Evolutionary conservation across 129 eudicot genomes (phyloP), one percentile per base, ranked within the genome.

Genomic region (Silybum marianum): DNA sequence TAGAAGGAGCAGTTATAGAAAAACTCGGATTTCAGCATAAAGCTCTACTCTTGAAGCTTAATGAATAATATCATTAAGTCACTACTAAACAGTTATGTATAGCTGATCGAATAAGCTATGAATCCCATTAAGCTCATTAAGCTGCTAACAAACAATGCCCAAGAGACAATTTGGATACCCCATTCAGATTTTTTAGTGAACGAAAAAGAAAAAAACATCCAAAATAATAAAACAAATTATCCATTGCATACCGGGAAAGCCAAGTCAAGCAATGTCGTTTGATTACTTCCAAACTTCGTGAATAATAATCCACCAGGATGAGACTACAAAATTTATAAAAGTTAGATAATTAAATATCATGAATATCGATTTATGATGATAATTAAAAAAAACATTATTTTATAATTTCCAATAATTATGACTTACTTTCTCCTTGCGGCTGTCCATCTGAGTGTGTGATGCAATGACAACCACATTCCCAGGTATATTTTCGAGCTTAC

Each of bases 231-330:
- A 1, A 39, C 16, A 44, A 44, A 44, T 11, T 23, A 62, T 34
- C 9, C 0, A 25, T 24, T 60, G 42, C 91, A 74, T 95, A 95
- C 97, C 91, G 91, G 94, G 79, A 92, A 95, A 75, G 96, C 92
- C 66, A 94, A 88, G 81, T 95, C 97, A 34, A 90, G 92, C 48
- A 92, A 83, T 38, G 96, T 89, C 9, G 98, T 90, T 44, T 87
- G 98, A 79, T 85, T 92, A 90, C 97, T 85, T 44, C 94, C 98
- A 38, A 92, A 90, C 85, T 95, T 92, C 2, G 98, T 95, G 62
- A 95, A 92, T 39, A 95, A 85, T 77, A 90, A 87, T 66, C 98
- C 96, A 60, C 98, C 96, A 42, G 96, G 91, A 84, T 91, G 97
- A 21, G 97, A 90, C 98, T 95, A 88, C 73, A 83, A 68, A 60